phyloP scores from a whole-genome alignment of 495 filamentous ascomycete species.

The Barbatosphaeria neglecta region DNA sequence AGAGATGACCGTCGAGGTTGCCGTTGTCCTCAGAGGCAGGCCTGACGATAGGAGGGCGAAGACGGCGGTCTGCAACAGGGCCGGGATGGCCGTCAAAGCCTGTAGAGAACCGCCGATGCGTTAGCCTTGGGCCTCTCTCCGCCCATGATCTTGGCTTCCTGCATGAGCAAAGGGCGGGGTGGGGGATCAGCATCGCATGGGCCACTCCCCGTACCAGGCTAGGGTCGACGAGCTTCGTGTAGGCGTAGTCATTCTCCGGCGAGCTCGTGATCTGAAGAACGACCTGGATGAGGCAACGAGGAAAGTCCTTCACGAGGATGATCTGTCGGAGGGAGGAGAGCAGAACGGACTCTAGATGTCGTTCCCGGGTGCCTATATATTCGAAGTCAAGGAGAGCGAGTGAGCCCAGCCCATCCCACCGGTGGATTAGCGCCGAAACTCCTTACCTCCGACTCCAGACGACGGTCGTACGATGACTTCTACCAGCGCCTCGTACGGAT shows the following conservation, averaged over 20 bases:
- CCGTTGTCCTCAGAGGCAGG: constrained; percentile 59
- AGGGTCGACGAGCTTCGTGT: constrained; percentile 38
- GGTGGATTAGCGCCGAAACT: constrained; percentile 23
- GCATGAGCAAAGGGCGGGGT: neutral
- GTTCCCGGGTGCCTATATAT: constrained; percentile 51
- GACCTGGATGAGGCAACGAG: constrained; percentile 55
- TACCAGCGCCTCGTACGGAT: constrained; percentile 78
- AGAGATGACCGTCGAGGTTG: constrained; percentile 51
- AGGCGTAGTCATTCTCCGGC: constrained; percentile 43
- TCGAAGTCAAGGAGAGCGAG: constrained; percentile 24
- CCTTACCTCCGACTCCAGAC: constrained; percentile 67
- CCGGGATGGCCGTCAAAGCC: constrained; percentile 65
- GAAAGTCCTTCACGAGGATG: constrained; percentile 56
- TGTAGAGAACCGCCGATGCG: constrained; percentile 16
- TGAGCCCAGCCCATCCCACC: constrained; percentile 22
- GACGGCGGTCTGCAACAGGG: constrained; percentile 59
- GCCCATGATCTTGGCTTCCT: neutral
- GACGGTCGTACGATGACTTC: constrained; percentile 85
- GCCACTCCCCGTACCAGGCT: constrained; percentile 25
- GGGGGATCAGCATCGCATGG: neutral
- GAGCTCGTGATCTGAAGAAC: constrained; percentile 50
- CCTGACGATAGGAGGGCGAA: constrained; percentile 67
- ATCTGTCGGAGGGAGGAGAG: constrained; percentile 56
- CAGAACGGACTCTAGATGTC: constrained; percentile 61
- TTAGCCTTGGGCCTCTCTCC: constrained; percentile 10